A percentile compares a stretch with the other conserved stretches of the same genome.
phyloP scores from a whole-genome alignment of 345 rosid species.

The Atalantia buxifolia region DNA sequence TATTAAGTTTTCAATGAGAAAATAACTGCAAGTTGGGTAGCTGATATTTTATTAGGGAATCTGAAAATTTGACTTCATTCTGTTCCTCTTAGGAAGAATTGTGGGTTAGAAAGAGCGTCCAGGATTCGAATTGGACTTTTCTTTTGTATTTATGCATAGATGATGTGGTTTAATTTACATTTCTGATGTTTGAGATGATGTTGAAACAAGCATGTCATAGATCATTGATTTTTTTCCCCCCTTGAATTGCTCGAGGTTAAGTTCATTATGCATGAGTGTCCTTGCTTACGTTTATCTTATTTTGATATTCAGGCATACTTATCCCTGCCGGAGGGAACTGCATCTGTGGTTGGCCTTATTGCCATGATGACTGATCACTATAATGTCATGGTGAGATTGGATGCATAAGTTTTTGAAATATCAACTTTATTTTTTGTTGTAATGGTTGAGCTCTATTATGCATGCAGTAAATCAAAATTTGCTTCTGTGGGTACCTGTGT shows the following conservation, averaged over 20 bases:
- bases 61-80: not conserved
- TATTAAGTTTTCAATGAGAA: not conserved
- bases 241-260: not conserved
- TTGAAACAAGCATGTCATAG: not conserved
- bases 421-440: not conserved
- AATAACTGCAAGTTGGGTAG: not conserved
- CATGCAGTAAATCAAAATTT: not conserved
- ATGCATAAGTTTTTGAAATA: not conserved
- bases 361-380: conserved; percentile 99
- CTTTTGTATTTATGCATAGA: not conserved
- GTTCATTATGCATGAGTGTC: not conserved
- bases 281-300: not conserved
- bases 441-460: not conserved
- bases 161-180: not conserved
- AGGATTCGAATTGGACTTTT: not conserved
- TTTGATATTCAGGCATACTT: conserved; percentile 71
- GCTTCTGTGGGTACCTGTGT: not conserved
- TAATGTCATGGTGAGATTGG: conserved; percentile 65
- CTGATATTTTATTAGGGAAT: not conserved
- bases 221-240: not conserved
- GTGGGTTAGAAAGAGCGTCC: not conserved
- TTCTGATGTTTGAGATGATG: not conserved
- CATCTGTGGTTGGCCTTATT: conserved; percentile 89
- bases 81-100: not conserved
- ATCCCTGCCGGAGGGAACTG: conserved; percentile 92